Conservation (phyloP, 2,329 filamentous ascomycete species). For the Penicillium sp. region DNA sequence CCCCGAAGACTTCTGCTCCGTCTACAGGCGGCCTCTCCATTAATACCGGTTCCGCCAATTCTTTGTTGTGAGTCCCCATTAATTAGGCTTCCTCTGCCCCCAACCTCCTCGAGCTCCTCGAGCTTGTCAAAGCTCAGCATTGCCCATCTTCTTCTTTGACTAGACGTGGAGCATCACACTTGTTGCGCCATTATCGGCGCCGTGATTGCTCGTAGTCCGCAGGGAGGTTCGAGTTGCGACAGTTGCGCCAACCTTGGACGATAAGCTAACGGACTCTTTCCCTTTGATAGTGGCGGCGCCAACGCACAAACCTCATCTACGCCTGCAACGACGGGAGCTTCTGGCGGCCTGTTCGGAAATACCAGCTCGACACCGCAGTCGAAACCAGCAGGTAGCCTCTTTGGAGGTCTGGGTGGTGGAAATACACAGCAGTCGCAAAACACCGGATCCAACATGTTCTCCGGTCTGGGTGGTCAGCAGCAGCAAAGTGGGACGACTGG, state of each 20-base stretch:
- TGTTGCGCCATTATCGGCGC: neutral
- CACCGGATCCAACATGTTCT: constrained; percentile 33
- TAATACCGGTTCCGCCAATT: constrained; percentile 49
- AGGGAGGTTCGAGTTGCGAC: neutral
- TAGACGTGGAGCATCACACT: neutral
- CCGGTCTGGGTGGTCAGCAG: constrained; percentile 12
- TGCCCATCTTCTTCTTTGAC: neutral
- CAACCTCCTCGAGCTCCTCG: neutral
- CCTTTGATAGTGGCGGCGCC: constrained; percentile 22
- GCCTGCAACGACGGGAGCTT: constrained; percentile 24
- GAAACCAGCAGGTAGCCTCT: constrained; percentile 32
- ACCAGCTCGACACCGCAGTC: constrained; percentile 25
- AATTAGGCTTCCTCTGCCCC: neutral
- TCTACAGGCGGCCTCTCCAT: constrained; percentile 44
- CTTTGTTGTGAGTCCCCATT: constrained; percentile 43
- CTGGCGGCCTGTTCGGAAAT: constrained; percentile 32
- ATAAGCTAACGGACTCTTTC: constrained; percentile 16
- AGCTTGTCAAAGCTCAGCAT: neutral
- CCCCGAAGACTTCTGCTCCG: constrained; percentile 32
- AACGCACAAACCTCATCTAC: constrained; percentile 28
- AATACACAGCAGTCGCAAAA: constrained; percentile 26
- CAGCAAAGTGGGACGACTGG: constrained; percentile 27
- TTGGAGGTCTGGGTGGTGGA: constrained; percentile 24
- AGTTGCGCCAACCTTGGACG: neutral
- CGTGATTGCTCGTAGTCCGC: neutral